Conservation (phyloP, 208 protist genomes). For the Leishmania mexicana region DNA sequence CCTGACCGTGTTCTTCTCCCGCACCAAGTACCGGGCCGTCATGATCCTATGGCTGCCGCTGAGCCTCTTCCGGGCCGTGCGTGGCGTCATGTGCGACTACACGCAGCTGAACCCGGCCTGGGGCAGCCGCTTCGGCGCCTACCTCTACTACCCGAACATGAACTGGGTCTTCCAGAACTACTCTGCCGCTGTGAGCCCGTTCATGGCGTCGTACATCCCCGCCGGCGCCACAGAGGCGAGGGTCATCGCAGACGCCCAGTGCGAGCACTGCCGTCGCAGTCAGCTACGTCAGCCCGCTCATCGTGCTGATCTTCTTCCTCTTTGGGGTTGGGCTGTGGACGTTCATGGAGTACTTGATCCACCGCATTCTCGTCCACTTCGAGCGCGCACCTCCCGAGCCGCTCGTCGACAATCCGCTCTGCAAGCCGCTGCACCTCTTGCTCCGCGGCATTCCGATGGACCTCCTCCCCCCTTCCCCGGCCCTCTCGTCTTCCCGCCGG, state of each 20-base stretch:
- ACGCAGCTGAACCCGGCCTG: slow-evolving; percentile 19
- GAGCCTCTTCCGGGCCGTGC: slow-evolving; percentile 39
- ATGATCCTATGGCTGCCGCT: slow-evolving; percentile 49
- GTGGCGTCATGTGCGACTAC: slow-evolving; percentile 46
- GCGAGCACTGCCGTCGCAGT: slow-evolving; percentile 22
- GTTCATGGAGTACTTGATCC: slow-evolving; percentile 50
- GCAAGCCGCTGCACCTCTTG: slow-evolving; percentile 45
- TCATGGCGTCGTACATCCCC: slow-evolving; percentile 20
- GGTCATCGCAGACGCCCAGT: slow-evolving; percentile 33
- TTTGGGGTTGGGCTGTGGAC: slow-evolving; percentile 39
- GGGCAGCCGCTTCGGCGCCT: slow-evolving; percentile 33
- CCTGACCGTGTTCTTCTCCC: slow-evolving; percentile 51
- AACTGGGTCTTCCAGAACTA: slow-evolving; percentile 47
- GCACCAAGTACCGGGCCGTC: slow-evolving; percentile 53
- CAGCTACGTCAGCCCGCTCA: slow-evolving; percentile 31
- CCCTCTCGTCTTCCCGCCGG: slow-evolving; percentile 54
- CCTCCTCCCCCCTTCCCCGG: slow-evolving; percentile 14
- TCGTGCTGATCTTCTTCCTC: slow-evolving; percentile 30
- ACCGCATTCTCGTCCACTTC: slow-evolving; percentile 54
- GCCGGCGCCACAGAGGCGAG: neutral
- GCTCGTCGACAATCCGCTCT: slow-evolving; percentile 40
- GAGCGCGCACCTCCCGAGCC: slow-evolving; percentile 29
- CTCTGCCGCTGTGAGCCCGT: slow-evolving; percentile 11
- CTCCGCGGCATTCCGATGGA: slow-evolving; percentile 65
- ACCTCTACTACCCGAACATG: slow-evolving; percentile 54